Percentiles rank a stretch among this genome's conserved stretches.
phyloP scores from a whole-genome alignment of 192 early-diverging fungal species.

The Entomortierella beljakovae region DNA sequence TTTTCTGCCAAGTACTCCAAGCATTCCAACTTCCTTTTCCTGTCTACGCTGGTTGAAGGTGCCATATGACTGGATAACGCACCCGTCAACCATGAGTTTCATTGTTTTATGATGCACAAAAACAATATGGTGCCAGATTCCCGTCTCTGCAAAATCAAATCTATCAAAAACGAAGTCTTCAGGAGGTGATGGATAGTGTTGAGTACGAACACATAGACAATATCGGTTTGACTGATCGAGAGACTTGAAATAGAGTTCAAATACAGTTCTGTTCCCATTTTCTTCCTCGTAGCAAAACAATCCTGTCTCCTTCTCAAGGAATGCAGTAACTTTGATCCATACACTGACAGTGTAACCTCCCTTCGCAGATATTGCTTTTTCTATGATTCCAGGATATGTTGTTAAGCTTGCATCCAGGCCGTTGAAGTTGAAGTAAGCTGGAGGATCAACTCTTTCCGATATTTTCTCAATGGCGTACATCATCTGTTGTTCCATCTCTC shows the following conservation, averaged over 20 bases:
- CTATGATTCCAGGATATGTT: constrained; percentile 43
- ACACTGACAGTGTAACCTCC: constrained; percentile 57
- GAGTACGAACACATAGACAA: constrained; percentile 55
- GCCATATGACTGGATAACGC: constrained; percentile 53
- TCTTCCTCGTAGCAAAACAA: constrained; percentile 56
- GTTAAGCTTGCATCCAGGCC: constrained; percentile 49
- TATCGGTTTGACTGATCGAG: constrained; percentile 54
- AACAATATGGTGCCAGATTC: constrained; percentile 57
- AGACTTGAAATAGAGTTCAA: constrained; percentile 58
- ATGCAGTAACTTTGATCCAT: constrained; percentile 56
- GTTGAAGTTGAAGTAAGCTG: constrained; percentile 58
- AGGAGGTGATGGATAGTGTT: constrained; percentile 50
- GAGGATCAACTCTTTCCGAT: constrained; percentile 57
- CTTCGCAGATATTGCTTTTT: constrained; percentile 47
- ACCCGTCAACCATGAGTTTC: constrained; percentile 57
- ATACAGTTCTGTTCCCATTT: constrained; percentile 50
- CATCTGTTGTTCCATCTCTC: constrained; percentile 58
- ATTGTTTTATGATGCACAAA: constrained; percentile 56
- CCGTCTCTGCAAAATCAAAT: constrained; percentile 54
- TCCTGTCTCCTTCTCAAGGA: constrained; percentile 55
- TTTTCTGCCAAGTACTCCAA: constrained; percentile 52
- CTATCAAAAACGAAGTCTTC: constrained; percentile 59
- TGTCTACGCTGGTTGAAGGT: constrained; percentile 55
- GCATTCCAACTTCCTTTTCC: constrained; percentile 48
- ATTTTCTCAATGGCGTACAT: constrained; percentile 59